These are phyloP conservation scores for Tephrocybe rancida DNA, from an alignment of 768 basidiomycete species.

Conservation along the genomic window DNA sequence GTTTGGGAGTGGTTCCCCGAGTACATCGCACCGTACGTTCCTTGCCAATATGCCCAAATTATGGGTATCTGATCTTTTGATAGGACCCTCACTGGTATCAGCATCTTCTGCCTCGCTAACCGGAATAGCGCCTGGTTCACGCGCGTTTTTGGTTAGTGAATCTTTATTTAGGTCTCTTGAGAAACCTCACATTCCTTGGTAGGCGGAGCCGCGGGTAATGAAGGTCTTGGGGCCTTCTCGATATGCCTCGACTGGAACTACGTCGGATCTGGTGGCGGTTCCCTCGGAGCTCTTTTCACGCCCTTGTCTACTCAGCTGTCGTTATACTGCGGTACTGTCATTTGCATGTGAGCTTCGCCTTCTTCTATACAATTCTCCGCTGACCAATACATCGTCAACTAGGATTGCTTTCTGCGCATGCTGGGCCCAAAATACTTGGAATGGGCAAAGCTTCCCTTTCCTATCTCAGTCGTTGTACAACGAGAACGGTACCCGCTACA, in stretches of 20 bases:
- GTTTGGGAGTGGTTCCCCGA: constrained; percentile 60
- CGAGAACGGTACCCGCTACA: constrained; percentile 46
- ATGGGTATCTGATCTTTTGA: background rate
- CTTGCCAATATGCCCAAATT: background rate
- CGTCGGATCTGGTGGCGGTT: constrained; percentile 47
- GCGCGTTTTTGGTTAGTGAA: constrained; percentile 12
- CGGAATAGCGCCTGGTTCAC: constrained; percentile 39
- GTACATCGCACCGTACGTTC: constrained; percentile 40
- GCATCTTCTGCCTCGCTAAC: constrained; percentile 57
- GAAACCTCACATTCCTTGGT: background rate
- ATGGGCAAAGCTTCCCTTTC: constrained; percentile 62
- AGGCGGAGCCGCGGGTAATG: constrained; percentile 61
- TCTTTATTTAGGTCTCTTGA: background rate
- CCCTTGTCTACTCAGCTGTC: constrained; percentile 59
- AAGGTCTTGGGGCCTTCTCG: constrained; percentile 62
- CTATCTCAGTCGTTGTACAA: constrained; percentile 53
- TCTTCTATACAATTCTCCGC: background rate
- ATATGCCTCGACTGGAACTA: constrained; percentile 67
- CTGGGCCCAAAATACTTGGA: constrained; percentile 55
- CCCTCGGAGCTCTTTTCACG: constrained; percentile 48
- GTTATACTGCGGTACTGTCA: constrained; percentile 45
- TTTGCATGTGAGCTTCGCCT: constrained; percentile 47
- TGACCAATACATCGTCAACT: background rate
- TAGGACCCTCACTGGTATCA: constrained; percentile 59
- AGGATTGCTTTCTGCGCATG: constrained; percentile 47